Conservation (phyloP, 345 rosid genomes). For the Salix caprea region DNA sequence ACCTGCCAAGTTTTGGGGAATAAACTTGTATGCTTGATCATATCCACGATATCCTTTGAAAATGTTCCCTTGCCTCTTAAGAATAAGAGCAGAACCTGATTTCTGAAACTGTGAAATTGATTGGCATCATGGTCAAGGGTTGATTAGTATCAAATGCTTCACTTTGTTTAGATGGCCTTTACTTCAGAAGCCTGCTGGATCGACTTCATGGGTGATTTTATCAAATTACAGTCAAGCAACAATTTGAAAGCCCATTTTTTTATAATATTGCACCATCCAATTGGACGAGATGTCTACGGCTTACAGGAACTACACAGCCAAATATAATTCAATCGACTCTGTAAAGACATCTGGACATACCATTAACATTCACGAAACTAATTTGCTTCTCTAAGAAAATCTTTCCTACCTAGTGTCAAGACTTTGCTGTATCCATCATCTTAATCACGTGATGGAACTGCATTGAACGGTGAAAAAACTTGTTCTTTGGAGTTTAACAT, state of each 20-base stretch:
- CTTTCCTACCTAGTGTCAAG: neutral
- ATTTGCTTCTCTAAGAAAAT: neutral
- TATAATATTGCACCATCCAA: neutral
- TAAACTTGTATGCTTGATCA: constrained; percentile 63
- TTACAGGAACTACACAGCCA: neutral
- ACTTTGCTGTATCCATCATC: neutral
- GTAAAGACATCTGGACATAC: neutral
- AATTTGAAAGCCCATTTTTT: neutral
- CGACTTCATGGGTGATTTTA: neutral
- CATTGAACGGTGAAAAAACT: neutral
- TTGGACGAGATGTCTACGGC: neutral
- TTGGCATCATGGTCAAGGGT: neutral
- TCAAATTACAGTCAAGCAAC: neutral
- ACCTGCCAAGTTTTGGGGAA: constrained; percentile 80
- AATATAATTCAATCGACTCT: neutral
- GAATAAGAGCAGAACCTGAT: neutral
- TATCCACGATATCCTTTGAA: neutral
- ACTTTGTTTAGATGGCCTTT: neutral
- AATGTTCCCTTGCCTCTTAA: neutral
- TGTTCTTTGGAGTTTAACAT: constrained; percentile 16
- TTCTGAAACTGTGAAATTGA: neutral
- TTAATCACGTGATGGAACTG: neutral
- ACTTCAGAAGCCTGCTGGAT: too few relatives aligned
- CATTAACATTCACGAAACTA: neutral
- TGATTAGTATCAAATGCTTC: neutral